Evolutionary conservation across 768 basidiomycete genomes (phyloP).

Genomic region (Tulasnella sp.): DNA sequence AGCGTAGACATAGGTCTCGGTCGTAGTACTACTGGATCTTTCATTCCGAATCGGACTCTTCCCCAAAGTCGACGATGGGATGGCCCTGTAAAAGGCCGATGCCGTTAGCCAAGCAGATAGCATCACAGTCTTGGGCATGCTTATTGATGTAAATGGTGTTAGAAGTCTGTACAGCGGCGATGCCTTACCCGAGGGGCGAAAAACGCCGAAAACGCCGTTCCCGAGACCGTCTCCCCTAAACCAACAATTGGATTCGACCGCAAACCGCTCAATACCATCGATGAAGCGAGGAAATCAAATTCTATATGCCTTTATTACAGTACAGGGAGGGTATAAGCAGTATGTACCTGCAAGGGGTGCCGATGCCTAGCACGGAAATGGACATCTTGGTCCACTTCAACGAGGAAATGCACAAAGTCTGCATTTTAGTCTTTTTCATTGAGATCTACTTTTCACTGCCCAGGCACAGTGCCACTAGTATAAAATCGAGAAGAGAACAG

Average conservation of each 20-base stretch:
- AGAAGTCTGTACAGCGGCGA: no score
- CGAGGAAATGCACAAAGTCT: not conserved
- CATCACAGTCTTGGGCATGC: not conserved
- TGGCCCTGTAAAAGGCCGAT: not conserved
- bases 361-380: no score
- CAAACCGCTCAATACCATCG: no score
- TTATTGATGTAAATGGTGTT: no score
- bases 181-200: no score
- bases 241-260: no score
- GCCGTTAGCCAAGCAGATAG: not conserved
- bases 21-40: no score
- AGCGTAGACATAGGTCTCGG: no score
- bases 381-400: not conserved
- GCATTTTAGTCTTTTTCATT: not conserved
- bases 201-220: no score
- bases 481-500: not conserved
- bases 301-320: not conserved
- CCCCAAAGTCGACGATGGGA: not conserved
- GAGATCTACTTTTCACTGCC: not conserved
- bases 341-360: no score
- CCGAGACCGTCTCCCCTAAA: no score
- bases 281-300: no score
- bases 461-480: slow-evolving; percentile 1
- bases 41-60: not conserved
- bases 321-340: not conserved